Base-by-base conservation (phyloP, 495 filamentous ascomycete species). In the Viridothelium virens region DNA sequence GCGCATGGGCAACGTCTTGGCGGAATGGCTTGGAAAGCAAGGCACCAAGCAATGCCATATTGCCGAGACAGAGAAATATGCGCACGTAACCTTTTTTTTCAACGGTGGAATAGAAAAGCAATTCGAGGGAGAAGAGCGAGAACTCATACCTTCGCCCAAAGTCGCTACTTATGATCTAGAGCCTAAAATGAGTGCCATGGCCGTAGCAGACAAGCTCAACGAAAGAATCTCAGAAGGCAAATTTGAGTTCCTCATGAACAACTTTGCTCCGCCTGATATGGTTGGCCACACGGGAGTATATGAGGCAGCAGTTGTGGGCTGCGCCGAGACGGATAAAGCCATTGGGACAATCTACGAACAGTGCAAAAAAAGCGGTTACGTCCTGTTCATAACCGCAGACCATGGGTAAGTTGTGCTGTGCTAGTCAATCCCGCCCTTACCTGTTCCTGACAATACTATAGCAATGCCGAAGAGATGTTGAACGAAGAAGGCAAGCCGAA, bases 1-100 rank as follows among this genome's bases (percentile, higher is more conserved):
- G 78, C 83, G 86, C 70, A 97, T 98, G 94, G 89, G 86, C 74
- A 94, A 98, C 72, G 94, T 98, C 10, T 85, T 98, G 38, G 93
- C 94, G 53, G 94, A 98, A 79, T 96, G 91, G 86, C 85, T 98
- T 34, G 85, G 87, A 66, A 93, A 93, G 81, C 87, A 96, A 77
- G 83, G 83, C 46, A 78, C 96, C 63, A 85, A 91, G 80, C 94
- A 98, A 79, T 93, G 91, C 74, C 94, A 98, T 82, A 83, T 97
- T 68, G 94, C 94, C 61, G 94, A 98, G 83, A 98, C 94, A 25
- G 94, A 98, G 80, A 98, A 98, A 79, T 98, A 98, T 76, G 94
- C 94, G 44, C 94, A 98, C 82, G 94, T 98, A 64, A 97, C 92
- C 66, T 97, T 97, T 85, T 97, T 97, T 85, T 97, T 97, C 87